Conservation (phyloP, 2,329 filamentous ascomycete genomes). For the Trichoderma sp. region DNA sequence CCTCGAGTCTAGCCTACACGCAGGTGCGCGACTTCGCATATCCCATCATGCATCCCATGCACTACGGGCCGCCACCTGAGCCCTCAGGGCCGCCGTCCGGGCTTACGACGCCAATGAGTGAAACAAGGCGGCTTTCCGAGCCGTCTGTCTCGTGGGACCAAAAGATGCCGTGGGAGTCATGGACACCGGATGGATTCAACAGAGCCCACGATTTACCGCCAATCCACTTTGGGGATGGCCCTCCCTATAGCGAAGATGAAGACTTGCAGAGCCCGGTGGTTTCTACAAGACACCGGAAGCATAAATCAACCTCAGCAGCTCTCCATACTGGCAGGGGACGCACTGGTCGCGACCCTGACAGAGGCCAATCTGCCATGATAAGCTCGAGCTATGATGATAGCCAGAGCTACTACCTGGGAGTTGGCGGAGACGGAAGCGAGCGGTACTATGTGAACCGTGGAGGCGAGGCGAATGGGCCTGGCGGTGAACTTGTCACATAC, state of each 20-base stretch:
- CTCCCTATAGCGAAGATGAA: conserved; percentile 93
- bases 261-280: conserved; percentile 91
- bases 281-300: conserved; percentile 80
- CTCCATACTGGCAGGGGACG: conserved; percentile 47
- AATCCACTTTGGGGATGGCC: conserved; percentile 83
- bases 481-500: conserved; percentile 80
- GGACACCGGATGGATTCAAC: conserved; percentile 55
- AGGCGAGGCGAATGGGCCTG: conserved; percentile 71
- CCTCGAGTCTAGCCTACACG: conserved; percentile 84
- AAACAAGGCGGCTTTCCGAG: conserved; percentile 79
- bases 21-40: conserved; percentile 96
- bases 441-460: conserved; percentile 73
- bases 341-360: conserved; percentile 48
- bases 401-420: conserved; percentile 67
- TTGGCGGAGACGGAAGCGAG: conserved; percentile 70
- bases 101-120: conserved; percentile 81
- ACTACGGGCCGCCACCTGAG: conserved; percentile 88
- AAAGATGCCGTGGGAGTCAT: conserved; percentile 61
- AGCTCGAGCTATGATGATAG: conserved; percentile 53
- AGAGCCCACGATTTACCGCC: conserved; percentile 74
- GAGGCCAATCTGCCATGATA: conserved; percentile 45
- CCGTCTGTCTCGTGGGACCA: conserved; percentile 75
- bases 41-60: conserved; percentile 75
- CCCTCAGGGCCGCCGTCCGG: conserved; percentile 70
- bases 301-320: conserved; percentile 67